Evolutionary conservation across 345 rosid genomes (phyloP).

Genomic region (Gossypioides kirkii): DNA sequence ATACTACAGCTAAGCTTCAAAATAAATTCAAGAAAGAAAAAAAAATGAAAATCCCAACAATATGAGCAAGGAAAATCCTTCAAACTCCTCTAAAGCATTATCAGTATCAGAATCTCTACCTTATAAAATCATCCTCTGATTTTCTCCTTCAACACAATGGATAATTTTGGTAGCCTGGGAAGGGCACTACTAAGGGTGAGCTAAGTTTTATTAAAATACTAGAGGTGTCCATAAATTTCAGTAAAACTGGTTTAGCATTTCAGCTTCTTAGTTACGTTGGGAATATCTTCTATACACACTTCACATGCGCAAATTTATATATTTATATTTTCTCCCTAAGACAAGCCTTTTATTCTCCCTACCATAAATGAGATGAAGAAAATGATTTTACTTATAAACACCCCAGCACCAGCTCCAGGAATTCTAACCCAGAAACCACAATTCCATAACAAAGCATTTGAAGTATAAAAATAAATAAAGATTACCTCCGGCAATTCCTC

Average conservation of each 20-base stretch:
- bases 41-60: background rate
- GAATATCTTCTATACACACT: background rate
- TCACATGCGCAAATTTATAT: background rate
- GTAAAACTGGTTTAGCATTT: background rate
- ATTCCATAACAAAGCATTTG: background rate
- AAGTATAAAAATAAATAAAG: background rate
- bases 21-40: background rate
- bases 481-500: constrained; percentile 39
- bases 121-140: background rate
- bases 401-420: background rate
- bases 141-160: background rate
- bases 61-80: background rate
- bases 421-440: background rate
- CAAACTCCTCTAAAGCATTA: background rate
- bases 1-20: too few species aligned
- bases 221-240: background rate
- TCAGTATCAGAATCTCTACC: background rate
- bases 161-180: background rate
- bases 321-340: background rate
- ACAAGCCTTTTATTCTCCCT: background rate
- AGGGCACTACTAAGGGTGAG: background rate
- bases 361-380: background rate
- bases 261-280: background rate
- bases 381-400: background rate
- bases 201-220: background rate